Base-by-base conservation (phyloP, 805 yeast genomes). In the Yarrowia hollandica region DNA sequence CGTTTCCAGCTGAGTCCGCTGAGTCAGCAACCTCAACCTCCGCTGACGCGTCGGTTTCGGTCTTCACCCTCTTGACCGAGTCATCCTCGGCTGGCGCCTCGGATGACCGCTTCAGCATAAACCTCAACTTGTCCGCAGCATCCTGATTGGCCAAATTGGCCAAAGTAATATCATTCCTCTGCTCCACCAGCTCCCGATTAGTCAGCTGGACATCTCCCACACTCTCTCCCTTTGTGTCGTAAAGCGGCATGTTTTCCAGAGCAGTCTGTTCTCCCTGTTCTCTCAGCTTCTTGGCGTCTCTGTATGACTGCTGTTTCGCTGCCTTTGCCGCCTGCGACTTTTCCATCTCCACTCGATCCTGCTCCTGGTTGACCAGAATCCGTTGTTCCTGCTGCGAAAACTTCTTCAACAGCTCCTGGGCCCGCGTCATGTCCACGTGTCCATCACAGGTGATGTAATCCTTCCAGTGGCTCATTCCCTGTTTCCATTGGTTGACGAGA, bases 361-460 rank as follows among this genome's bases (percentile, higher is more conserved):
- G 60, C 66, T 85, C 82, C 41, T 78, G 77, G 60, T 80, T 81
- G 41, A 84, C 77, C 73, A 94, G 88, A 50, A 94, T 88, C 6
- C 79, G 85, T 56, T 83, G 87, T 69, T 94, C 99, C 67, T 85
- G 85, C 30, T 74, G 67, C 8, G 92, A 88, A 37, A 94, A 75
- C 21, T 78, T 81, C 19, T 72, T 69, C 72, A 94, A 73, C 60
- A 94, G 72, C 48, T 77, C 77, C 65, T 91, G 96, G 4, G 90
- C 96, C 56, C 89, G 83, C 35, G 79, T 81, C 42, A 91, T 71
- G 68, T 90, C 84, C 54, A 94, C 79, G 15, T 77, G 77, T 38
- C 99, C 99, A 71, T 94, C 99, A 65, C 91, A 82, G 1, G 98
- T 92, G 68, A 94, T 79, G 70, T 85, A 94, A 18, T 88, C 86